Base-by-base conservation (phyloP, 257 asterid genomes). In the Ehretia macrophylla region DNA sequence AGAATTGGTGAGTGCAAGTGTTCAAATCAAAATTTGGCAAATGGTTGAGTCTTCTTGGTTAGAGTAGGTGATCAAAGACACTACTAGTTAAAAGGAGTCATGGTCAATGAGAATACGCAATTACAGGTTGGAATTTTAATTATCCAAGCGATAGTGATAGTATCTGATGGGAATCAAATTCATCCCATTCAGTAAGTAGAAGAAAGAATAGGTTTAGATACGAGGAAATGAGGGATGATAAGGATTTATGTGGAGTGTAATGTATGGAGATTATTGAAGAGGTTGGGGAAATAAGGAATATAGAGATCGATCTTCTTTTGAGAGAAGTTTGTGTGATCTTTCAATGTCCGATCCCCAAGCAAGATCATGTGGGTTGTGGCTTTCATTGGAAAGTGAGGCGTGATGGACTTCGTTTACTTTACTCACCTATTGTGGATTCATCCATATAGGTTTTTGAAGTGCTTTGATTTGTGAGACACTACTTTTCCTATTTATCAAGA, bases 331-430 rank as follows among this genome's bases (percentile, higher is more conserved):
- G 61, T 66, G 76, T 59, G 71, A 78, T 76, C 70, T 77, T 77
- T 75, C 79, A 70, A 70, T 59, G 76, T 73, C n/a, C n/a, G n/a
- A 27, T 27, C 35, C 82, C 79, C 68, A 77, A 81, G 79, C 82
- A 89, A 75, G 76, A 74, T 60, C 80, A 74, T 64, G 83, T 74
- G 77, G 74, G 58, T 60, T 60, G 73, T 67, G 65, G 68, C 50
- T 72, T 42, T 72, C 72, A 68, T 62, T 70, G 75, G 75, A 61
- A 72, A 72, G 68, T 72, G 66, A 65, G 63, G 70, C 51, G 51
- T 63, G 63, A 65, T 62, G 58, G 57, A 58, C 59, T 56, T 55
- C 40, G 54, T 48, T 70, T 35, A 60, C 39, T 37, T 53, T 57
- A 40, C 50, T 27, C 35, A 48, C 23, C 12, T 58, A 48, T 42